Evolutionary conservation across 2,329 filamentous ascomycete genomes (phyloP), one percentile per base, ranked within the genome.

Genomic region (Shiraia bambusicola): DNA sequence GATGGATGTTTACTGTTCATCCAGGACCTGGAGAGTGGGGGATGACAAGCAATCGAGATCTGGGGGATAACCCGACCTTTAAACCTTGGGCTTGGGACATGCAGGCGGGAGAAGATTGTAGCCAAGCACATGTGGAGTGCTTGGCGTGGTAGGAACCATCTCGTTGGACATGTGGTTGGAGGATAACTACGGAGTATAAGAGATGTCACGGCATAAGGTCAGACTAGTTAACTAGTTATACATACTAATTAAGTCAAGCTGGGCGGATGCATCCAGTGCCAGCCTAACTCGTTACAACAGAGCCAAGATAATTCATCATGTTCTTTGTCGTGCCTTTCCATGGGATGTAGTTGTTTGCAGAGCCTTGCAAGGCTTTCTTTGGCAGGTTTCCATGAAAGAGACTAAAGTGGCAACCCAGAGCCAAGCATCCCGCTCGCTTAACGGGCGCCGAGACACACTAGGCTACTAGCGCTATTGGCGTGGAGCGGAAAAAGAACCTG

Each of bases 21-120:
- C 52, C 36, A 44, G 49, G 40, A 45, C 43, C 47, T 52, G 53
- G 58, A 54, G 42, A 56, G 41, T 47, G 57, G 43, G 40, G 35
- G 34, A 51, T 53, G 45, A 64, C 58, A 61, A 63, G 50, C 49
- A 59, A 58, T 55, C 50, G 37, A 61, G 52, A 55, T 51, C 50
- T 42, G 56, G 63, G 60, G 52, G 57, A 51, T 39, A 45, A 47
- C 34, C 42, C 45, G 46, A 38, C 49, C 54, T 65, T 66, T 63
- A 61, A 66, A 58, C 50, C 50, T 37, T 34, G 26, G 39, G 40
- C 35, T 40, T 52, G 45, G 38, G 33, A 38, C 44, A 22, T 30
- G 47, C 43, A 52, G 37, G 55, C 52, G 52, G 54, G 47, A 49
- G 27, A 37, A 27, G 50, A 56, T 57, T 52, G 50, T 34, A 50